Evolutionary conservation across 1,284 basidiomycete species (phyloP).

Genomic region (Cryptococcus neoformans): DNA sequence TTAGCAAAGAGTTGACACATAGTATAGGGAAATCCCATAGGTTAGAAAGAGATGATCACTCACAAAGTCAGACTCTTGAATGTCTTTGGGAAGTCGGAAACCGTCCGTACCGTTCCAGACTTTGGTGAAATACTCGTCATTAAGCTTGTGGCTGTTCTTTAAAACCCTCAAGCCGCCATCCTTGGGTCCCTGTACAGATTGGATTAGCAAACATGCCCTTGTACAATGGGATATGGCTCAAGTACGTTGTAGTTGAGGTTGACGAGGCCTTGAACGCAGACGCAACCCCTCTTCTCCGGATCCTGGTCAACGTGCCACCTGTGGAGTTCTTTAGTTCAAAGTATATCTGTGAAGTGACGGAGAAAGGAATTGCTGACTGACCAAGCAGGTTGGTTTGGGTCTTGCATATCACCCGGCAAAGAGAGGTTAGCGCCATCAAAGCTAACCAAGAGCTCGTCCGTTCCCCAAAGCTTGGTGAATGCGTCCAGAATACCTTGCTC

Average conservation of each 20-base stretch:
- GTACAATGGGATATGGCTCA: too few species aligned
- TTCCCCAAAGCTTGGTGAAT: constrained; percentile 23
- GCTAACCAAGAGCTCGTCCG: constrained; percentile 16
- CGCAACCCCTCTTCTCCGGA: constrained; percentile 19
- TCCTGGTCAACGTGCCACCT: not conserved
- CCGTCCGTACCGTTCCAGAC: too few species aligned
- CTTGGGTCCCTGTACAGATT: constrained; percentile 27
- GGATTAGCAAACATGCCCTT: too few species aligned
- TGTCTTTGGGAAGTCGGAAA: not conserved
- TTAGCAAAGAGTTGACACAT: too few species aligned
- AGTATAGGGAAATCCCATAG: too few species aligned
- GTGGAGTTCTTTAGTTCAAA: too few species aligned
- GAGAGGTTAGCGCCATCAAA: constrained; percentile 8
- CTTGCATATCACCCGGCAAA: too few species aligned
- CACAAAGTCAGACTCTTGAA: not conserved
- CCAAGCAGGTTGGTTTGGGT: too few species aligned
- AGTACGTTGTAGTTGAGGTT: constrained; percentile 37
- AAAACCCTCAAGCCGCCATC: constrained; percentile 51
- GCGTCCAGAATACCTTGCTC: constrained; percentile 30
- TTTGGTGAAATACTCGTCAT: constrained; percentile 31
- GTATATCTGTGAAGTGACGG: too few species aligned
- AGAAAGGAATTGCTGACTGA: too few species aligned
- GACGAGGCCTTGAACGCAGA: constrained; percentile 48
- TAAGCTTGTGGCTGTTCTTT: constrained; percentile 15
- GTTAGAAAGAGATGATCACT: too few species aligned